These are phyloP conservation scores for Plasmodium cynomolgi DNA, from an alignment of 169 alveolate genomes.

Conservation along the genomic window DNA sequence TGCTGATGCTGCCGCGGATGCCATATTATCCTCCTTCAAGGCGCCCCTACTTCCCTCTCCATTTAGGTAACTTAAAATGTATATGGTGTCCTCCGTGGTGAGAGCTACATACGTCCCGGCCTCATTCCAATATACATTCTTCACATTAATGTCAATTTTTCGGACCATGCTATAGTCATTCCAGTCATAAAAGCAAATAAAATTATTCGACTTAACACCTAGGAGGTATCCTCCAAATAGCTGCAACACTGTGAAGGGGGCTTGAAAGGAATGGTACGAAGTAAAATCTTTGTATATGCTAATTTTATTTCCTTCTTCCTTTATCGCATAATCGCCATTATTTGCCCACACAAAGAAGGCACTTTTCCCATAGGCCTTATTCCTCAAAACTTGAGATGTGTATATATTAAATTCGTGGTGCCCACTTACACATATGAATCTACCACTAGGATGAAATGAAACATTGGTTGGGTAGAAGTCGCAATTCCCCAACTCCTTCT, in stretches of 20 bases:
- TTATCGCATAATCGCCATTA: constrained; percentile 96
- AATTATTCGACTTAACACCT: constrained; percentile 91
- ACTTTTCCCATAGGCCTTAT: constrained; percentile 95
- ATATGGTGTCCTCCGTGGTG: constrained; percentile 77
- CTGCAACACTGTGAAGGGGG: constrained; percentile 89
- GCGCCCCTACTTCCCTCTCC: constrained; percentile 1
- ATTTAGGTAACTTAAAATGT: constrained; percentile 76
- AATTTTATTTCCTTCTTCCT: constrained; percentile 89
- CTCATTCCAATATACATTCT: constrained; percentile 83
- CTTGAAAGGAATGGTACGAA: constrained; percentile 88
- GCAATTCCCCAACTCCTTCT: constrained; percentile 92
- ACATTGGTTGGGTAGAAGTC: constrained; percentile 94
- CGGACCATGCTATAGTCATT: constrained; percentile 77
- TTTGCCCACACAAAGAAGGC: constrained; percentile 94
- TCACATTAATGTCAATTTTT: constrained; percentile 65
- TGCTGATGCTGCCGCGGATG: neutral
- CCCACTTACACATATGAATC: constrained; percentile 96
- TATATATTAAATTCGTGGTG: constrained; percentile 97
- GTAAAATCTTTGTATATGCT: constrained; percentile 89
- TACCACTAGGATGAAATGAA: constrained; percentile 97
- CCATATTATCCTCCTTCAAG: neutral
- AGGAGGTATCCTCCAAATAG: constrained; percentile 92
- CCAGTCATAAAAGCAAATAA: constrained; percentile 97
- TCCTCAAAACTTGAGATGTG: constrained; percentile 92
- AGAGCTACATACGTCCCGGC: constrained; percentile 79